Conservation (phyloP, 208 protist genomes). For the Zelonia costaricensis region DNA sequence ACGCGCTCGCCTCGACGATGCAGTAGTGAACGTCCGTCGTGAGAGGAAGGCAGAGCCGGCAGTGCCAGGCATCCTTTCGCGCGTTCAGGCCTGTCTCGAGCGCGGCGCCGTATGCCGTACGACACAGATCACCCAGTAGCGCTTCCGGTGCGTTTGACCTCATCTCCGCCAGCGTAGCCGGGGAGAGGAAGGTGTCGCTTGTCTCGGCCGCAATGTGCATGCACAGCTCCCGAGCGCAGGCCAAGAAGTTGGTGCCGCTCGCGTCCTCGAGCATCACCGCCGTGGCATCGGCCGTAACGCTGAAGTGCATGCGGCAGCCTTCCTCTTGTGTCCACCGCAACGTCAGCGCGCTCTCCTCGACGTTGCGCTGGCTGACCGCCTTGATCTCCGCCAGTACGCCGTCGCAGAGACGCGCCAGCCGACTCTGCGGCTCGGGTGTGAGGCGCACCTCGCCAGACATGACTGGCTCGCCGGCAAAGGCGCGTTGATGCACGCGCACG, state of each 20-base stretch:
- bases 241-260: constrained; percentile 10
- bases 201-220: constrained; percentile 17
- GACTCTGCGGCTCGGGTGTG: background rate
- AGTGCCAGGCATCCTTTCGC: constrained; percentile 49
- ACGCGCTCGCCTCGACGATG: constrained; percentile 26
- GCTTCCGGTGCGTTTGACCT: constrained; percentile 5
- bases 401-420: constrained; percentile 8
- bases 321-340: constrained; percentile 9
- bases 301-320: constrained; percentile 14
- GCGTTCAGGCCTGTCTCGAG: constrained; percentile 8
- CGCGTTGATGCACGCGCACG: constrained; percentile 22
- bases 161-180: background rate
- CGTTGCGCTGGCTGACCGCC: background rate
- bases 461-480: constrained; percentile 16
- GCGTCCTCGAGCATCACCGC: constrained; percentile 26
- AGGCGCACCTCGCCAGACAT: constrained; percentile 6
- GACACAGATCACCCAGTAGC: constrained; percentile 17
- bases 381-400: constrained; percentile 28
- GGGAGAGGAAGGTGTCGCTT: constrained; percentile 1
- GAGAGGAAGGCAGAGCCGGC: constrained; percentile 46
- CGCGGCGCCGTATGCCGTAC: constrained; percentile 9
- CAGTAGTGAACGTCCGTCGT: constrained; percentile 34
- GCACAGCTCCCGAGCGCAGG: constrained; percentile 18
- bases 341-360: constrained; percentile 12
- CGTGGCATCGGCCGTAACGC: constrained; percentile 2